Evolutionary conservation across 306 rosid genomes (phyloP).

Genomic region (Gastrolobium villosum): DNA sequence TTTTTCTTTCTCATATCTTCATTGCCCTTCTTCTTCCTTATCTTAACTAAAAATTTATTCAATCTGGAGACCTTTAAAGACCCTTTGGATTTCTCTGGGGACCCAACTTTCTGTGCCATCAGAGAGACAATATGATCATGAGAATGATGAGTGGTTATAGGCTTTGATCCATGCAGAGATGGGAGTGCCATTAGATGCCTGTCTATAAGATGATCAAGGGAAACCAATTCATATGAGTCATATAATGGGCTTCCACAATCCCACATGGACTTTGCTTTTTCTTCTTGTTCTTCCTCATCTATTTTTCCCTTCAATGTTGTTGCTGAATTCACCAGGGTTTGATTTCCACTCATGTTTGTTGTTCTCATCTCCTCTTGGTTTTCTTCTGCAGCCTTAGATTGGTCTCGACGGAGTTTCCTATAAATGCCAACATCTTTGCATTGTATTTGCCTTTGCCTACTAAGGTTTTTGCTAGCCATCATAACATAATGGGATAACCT

Average conservation of each 20-base stretch:
- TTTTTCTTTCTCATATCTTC: conserved; percentile 34
- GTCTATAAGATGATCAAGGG: conserved; percentile 65
- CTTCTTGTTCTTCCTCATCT: conserved; percentile 35
- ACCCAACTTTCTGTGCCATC: neutral
- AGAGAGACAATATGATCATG: neutral
- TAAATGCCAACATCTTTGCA: neutral
- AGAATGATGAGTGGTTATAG: conserved; percentile 40
- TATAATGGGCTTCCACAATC: conserved; percentile 86
- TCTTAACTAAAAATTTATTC: conserved; percentile 13
- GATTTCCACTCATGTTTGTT: conserved; percentile 19
- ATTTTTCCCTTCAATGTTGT: conserved; percentile 40
- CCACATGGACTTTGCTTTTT: conserved; percentile 55
- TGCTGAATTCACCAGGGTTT: conserved; percentile 1
- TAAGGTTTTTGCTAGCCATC: conserved; percentile 31
- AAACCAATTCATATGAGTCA: conserved; percentile 72
- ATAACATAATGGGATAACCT: neutral
- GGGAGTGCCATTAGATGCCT: conserved; percentile 67
- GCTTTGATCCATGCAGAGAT: conserved; percentile 53
- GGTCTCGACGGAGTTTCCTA: conserved; percentile 36
- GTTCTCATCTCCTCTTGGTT: conserved; percentile 24
- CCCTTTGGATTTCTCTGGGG: conserved; percentile 42
- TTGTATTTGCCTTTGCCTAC: conserved; percentile 38
- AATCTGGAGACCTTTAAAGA: conserved; percentile 21
- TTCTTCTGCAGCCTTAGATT: conserved; percentile 23
- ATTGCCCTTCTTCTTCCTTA: conserved; percentile 13